Base-by-base conservation (phyloP, 1,284 basidiomycete genomes). In the Kwoniella shivajii region DNA sequence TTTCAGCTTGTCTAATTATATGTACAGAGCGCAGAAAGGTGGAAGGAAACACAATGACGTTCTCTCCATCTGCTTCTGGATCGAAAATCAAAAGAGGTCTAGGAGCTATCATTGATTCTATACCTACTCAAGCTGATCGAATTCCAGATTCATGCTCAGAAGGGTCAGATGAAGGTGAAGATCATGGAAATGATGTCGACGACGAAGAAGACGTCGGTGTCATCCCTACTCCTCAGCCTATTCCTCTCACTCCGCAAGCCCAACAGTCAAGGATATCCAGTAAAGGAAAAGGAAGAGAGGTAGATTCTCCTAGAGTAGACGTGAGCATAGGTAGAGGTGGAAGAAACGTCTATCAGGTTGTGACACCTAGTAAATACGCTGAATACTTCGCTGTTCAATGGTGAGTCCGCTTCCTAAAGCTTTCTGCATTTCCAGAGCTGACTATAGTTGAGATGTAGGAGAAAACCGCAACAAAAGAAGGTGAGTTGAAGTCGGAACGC, bases 401-500 rank as follows among this genome's bases (percentile, higher is more conserved):
- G 77, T 78, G 61, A 68, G 73, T 58, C n/a, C 22, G 22, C 36
- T 34, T 26, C 44, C 13, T 47, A n/a, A 6, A 48, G 7, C 5
- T n/a, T 27, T 0, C 24, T 9, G 16, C 24, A 3, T 11, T 20
- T 20, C 6, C 24, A 30, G 34, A 54, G 54, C 64, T 69, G 56
- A 73, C 48, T 11, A 18, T 3, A 18, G 6, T 30, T n/a, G n/a
- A n/a, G n/a, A 16, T 33, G 2, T 45, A 77, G 76, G 72, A 56
- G 77, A 20, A 78, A 76, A 58, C 77, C 77, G 3, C 77, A 78
- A 57, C 64, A 66, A 49, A 77, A 75, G 57, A 75, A 77, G 66
- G 73, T 73, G 44, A 51, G 70, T 58, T 20, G 14, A 13, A 39
- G n/a, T 36, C 16, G 22, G 38, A 11, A n/a, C 14, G n/a, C 13